Conservation (phyloP, 208 protist species). For the Strigomonas culicis region DNA sequence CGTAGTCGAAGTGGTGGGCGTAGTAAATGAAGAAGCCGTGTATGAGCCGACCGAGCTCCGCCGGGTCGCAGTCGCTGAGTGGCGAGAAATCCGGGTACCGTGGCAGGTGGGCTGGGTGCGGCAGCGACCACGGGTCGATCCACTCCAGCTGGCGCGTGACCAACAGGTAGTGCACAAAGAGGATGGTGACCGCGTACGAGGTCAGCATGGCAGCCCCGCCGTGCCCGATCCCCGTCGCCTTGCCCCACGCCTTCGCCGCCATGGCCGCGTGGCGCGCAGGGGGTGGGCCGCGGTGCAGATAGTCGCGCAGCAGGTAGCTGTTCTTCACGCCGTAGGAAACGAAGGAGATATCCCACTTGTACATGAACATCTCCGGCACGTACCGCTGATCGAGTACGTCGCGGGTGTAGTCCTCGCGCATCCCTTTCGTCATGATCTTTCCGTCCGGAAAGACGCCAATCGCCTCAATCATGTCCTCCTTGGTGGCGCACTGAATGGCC, state of each 20-base stretch:
- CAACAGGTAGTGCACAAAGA: constrained; percentile 86
- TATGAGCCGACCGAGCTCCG: constrained; percentile 59
- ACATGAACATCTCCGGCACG: constrained; percentile 87
- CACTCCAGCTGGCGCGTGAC: constrained; percentile 71
- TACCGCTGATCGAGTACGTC: constrained; percentile 80
- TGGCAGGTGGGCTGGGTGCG: constrained; percentile 81
- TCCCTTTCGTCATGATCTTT: constrained; percentile 79
- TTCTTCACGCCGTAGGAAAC: constrained; percentile 90
- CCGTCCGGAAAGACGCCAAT: constrained; percentile 87
- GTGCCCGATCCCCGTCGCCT: constrained; percentile 74
- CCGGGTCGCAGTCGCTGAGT: constrained; percentile 64
- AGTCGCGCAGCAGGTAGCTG: constrained; percentile 84
- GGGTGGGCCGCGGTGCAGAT: constrained; percentile 60
- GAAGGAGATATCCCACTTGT: constrained; percentile 90
- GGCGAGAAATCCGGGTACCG: constrained; percentile 84
- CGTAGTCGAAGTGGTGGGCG: constrained; percentile 78
- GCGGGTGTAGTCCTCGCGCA: constrained; percentile 85
- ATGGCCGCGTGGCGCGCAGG: constrained; percentile 75
- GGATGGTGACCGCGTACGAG: constrained; percentile 83
- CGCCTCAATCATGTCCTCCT: constrained; percentile 82
- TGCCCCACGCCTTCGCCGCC: constrained; percentile 89
- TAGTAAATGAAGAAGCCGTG: constrained; percentile 90
- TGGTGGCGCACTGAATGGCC: constrained; percentile 74
- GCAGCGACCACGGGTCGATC: constrained; percentile 85
- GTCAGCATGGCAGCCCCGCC: constrained; percentile 85